phyloP scores from a whole-genome alignment of 768 basidiomycete species.

The Leccinum uliginosum region DNA sequence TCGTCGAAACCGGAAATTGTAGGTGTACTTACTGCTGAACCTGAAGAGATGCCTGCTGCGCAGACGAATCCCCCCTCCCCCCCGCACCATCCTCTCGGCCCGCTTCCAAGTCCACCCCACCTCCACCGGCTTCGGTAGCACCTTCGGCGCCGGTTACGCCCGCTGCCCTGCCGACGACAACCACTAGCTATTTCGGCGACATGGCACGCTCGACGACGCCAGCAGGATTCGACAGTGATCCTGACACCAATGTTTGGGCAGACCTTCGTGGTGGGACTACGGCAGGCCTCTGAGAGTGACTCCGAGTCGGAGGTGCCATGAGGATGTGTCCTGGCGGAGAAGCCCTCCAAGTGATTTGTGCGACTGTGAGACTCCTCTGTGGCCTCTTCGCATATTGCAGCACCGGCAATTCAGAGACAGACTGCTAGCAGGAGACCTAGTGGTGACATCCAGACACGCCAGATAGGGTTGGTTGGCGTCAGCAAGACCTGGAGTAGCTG shows the following conservation, averaged over 20 bases:
- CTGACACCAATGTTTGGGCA: constrained; percentile 27
- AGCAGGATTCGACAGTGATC: constrained; percentile 14
- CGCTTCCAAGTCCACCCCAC: constrained; percentile 15
- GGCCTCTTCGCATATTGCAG: constrained; percentile 21
- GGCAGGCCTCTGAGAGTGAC: constrained; percentile 14
- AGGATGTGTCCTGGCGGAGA: constrained; percentile 14
- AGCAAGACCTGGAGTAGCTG: constrained; percentile 30
- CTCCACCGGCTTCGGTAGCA: constrained; percentile 16
- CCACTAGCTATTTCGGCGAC: constrained; percentile 22
- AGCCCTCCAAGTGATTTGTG: constrained; percentile 22
- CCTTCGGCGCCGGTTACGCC: constrained; percentile 25
- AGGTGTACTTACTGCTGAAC: constrained; percentile 47
- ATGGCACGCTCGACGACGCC: constrained; percentile 27
- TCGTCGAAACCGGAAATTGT: constrained; percentile 36
- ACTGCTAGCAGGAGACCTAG: constrained; percentile 26
- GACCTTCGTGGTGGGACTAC: constrained; percentile 8
- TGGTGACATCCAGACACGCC: constrained; percentile 19
- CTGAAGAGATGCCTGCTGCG: constrained; percentile 32
- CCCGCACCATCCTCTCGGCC: constrained; percentile 13
- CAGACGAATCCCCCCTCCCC: constrained; percentile 6
- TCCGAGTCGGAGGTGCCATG: constrained; percentile 19
- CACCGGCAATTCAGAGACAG: constrained; percentile 17
- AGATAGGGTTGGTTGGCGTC: constrained; percentile 26
- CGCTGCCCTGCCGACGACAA: constrained; percentile 3
- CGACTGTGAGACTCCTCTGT: constrained; percentile 24